Evolutionary conservation across 192 early-diverging fungal species (phyloP), one percentile per base, ranked within the genome.

Genomic region (Coemansia sp.): DNA sequence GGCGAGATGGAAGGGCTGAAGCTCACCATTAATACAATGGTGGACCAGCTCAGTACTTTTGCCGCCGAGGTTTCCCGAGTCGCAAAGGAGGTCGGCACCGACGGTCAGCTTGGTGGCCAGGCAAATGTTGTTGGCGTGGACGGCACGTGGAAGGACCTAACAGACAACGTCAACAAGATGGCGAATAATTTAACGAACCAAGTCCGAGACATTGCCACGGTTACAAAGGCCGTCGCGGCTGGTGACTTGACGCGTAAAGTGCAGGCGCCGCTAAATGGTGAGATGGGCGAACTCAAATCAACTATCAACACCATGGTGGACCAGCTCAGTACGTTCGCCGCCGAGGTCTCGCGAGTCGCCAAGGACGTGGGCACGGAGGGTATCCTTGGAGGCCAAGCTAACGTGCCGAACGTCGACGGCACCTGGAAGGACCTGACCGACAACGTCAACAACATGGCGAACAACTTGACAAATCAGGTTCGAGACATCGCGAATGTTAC

Each of bases 251-350:
- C 60, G 1, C 74, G 74, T 17, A 83, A 81, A 36, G 82, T 90
- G 8, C 76, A 74, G 0, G 82, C 82, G 7, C 79, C 82, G 19
- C 78, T 81, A 9, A 64, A 78, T 38, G 86, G 88, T 14, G 86
- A 87, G 59, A 88, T 90, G 64, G 48, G 73, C 1, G 83, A 84
- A 21, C 70, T 90, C 10, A 90, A 88, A 58, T 62, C 81, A 17
- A 87, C 84, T 1, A 85, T 90, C 28, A 90, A 90, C 60, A 72
- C 58, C 0, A 84, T 90, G 82, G 85, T 86, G 28, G 84, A 84
- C 49, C 85, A 82, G 52, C 62, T 84, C 1, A 67, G 64, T 35
- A 67, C 69, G 9, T 84, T 84, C 44, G 69, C 83, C 4, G 65
- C 67, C 29, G 85, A 90, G 72, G 89, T 88, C 0, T 84, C 84